A percentile compares a stretch with the other conserved stretches of the same genome.
These are phyloP conservation scores for Colletotrichum magnum DNA, from an alignment of 2,329 filamentous ascomycete species.

Conservation along the genomic window DNA sequence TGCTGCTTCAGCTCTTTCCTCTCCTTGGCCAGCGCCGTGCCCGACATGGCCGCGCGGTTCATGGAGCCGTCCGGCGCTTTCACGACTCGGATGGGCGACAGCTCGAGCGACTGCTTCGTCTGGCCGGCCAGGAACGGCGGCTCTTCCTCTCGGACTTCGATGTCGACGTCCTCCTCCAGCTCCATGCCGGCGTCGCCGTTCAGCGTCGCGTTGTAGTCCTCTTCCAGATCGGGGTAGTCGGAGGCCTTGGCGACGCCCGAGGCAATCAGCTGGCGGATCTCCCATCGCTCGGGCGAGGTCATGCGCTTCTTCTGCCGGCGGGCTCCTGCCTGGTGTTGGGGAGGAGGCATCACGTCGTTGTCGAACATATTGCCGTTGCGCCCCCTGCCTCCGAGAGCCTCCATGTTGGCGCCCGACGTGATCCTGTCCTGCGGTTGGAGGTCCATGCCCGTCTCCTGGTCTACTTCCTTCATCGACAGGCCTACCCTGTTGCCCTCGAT, in stretches of 20 bases:
- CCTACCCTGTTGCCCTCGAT: conserved; percentile 87
- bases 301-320: conserved; percentile 86
- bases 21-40: conserved; percentile 89
- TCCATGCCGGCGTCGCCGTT: conserved; percentile 90
- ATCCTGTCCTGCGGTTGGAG: conserved; percentile 83
- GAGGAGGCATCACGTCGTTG: conserved; percentile 58
- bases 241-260: conserved; percentile 93
- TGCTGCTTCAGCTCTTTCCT: conserved; percentile 89
- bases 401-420: conserved; percentile 91
- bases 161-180: conserved; percentile 96
- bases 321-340: conserved; percentile 55
- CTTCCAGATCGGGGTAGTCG: conserved; percentile 94
- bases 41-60: conserved; percentile 95
- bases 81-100: conserved; percentile 95
- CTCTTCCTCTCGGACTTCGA: conserved; percentile 96
- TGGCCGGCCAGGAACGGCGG: conserved; percentile 96
- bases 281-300: conserved; percentile 97
- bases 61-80: conserved; percentile 99
- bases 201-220: conserved; percentile 91
- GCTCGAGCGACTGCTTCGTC: conserved; percentile 94
- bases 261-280: conserved; percentile 95
- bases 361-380: conserved; percentile 71
- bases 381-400: conserved; percentile 77
- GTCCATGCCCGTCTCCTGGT: conserved; percentile 89
- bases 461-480: conserved; percentile 97